Evolutionary conservation across 1,284 basidiomycete species (phyloP).

Genomic region (Rhodotorula sp.): DNA sequence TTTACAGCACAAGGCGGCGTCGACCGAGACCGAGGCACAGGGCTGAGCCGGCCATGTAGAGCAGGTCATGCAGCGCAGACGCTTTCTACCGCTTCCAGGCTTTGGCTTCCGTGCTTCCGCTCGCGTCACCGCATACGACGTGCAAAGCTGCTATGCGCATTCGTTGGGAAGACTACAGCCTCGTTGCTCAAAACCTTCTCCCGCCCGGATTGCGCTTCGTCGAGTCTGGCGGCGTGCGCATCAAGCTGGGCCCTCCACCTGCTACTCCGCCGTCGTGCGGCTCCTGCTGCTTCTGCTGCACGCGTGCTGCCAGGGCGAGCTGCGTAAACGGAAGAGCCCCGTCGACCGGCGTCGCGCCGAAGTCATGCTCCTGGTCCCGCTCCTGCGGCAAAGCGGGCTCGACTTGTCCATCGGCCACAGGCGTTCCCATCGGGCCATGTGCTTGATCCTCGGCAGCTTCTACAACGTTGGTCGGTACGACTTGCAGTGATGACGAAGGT

Average conservation of each 20-base stretch:
- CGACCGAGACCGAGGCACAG: slow-evolving; percentile 28
- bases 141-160: no score
- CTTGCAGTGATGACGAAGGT: no score
- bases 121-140: no score
- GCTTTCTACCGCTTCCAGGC: neutral
- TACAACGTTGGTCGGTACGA: no score
- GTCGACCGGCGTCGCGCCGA: neutral
- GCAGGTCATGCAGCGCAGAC: neutral
- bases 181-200: neutral
- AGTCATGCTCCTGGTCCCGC: neutral
- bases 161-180: no score
- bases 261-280: neutral
- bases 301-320: neutral
- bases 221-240: neutral
- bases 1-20: slow-evolving; percentile 29
- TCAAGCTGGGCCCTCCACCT: no score
- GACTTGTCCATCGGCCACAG: neutral
- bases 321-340: neutral
- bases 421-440: no score
- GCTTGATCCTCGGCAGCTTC: no score
- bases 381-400: slow-evolving; percentile 2
- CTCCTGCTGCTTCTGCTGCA: neutral
- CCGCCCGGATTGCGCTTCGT: neutral
- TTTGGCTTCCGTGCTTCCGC: neutral
- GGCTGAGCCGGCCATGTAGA: neutral